A percentile compares a stretch with the other conserved stretches of the same genome.
These are phyloP conservation scores for Trichoderma gamsii DNA, from an alignment of 495 filamentous ascomycete genomes.

Conservation along the genomic window DNA sequence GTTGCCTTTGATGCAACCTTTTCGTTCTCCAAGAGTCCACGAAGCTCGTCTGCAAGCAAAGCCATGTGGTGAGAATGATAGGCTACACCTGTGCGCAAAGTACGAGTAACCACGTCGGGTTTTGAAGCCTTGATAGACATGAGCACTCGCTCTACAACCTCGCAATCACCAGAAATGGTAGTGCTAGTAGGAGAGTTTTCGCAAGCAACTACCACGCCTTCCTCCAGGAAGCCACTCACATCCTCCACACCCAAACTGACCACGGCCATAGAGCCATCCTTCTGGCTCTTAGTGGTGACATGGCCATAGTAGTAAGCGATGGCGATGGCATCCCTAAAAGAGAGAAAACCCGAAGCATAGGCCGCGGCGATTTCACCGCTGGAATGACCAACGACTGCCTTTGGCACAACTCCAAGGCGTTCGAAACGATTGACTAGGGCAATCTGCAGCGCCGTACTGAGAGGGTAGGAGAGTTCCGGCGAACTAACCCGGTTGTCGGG, in stretches of 20 bases:
- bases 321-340: conserved; percentile 24
- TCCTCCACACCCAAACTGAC: conserved; percentile 26
- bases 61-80: conserved; percentile 42
- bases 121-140: conserved; percentile 21
- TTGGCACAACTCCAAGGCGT: conserved; percentile 38
- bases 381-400: conserved; percentile 32
- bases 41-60: conserved; percentile 22
- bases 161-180: conserved; percentile 45
- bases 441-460: conserved; percentile 39
- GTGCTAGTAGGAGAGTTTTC: conserved; percentile 36
- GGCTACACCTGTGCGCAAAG: conserved; percentile 35
- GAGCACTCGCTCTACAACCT: conserved; percentile 25
- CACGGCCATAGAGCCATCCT: conserved; percentile 32
- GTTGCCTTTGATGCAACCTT: not conserved
- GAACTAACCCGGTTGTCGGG: conserved; percentile 17
- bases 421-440: conserved; percentile 43
- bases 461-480: conserved; percentile 31
- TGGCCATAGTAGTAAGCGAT: conserved; percentile 26
- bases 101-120: conserved; percentile 23
- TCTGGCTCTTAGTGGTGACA: conserved; percentile 18
- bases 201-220: conserved; percentile 22
- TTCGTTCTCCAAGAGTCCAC: conserved; percentile 22
- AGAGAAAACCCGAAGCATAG: conserved; percentile 27
- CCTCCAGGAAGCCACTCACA: conserved; percentile 19
- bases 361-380: conserved; percentile 33